Evolutionary conservation across 208 protist species (phyloP), one percentile per base, ranked within the genome.

Genomic region (Acanthamoeba royreba): DNA sequence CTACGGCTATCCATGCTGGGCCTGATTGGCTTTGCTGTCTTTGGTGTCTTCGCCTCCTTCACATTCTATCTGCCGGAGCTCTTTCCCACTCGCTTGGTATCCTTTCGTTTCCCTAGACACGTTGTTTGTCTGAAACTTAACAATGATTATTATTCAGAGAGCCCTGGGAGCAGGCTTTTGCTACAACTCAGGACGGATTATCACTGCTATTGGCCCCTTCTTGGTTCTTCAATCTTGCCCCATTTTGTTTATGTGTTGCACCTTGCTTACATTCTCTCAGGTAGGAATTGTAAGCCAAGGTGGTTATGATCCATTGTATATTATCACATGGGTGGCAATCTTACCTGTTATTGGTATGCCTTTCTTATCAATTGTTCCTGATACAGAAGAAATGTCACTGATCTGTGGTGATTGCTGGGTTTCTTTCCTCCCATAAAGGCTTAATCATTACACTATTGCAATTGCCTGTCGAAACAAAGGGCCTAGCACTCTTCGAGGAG

Each of bases 41-140:
- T 90, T 69, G 83, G 83, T 35, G 49, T 90, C 19, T 90, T 90
- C 31, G 83, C 49, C 13, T 45, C 83, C 5, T 90, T 90, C 83
- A 90, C 83, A 28, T 90, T 90, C 49, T 90, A 90, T 19, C 55
- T 90, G 15, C 83, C 83, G 38, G 83, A 90, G 28, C 83, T 90
- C 83, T 90, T 69, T 31, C 83, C 83, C 35, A 66, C 83, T 3
- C 83, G 55, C 19, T 35, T 90, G 35, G 83, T 90, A 90, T 28
- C 3, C 9, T n/a, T 8, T 42, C 63, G 3, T 15, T 25, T 61
- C 47, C 11, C 40, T 52, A 35, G 35, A 46, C 15, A 13, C 9
- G 8, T 19, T 61, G 25, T 61, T 25, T 61, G 53, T 61, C 25
- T 61, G 19, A 25, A 61, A 61, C 63, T 77, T 53, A 15, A 86